Conservation (phyloP, 768 basidiomycete genomes). For the Lactarius tabidus region DNA sequence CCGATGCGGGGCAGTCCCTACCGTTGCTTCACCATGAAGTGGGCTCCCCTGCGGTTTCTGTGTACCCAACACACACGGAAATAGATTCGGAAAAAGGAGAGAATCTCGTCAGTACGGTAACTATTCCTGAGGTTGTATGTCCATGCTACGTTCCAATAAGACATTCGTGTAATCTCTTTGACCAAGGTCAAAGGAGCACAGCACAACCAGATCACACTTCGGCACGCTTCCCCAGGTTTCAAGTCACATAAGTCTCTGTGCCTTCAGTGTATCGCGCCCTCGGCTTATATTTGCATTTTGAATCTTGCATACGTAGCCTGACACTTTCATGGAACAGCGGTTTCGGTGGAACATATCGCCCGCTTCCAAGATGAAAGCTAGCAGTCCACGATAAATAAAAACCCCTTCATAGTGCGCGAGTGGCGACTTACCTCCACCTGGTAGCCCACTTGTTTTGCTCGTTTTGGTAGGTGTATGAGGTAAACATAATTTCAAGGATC, state of each 20-base stretch:
- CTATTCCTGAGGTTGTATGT: not conserved
- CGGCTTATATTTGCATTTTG: conserved; percentile 52
- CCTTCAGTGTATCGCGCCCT: conserved; percentile 48
- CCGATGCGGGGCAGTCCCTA: too few species aligned
- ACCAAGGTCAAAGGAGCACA: not conserved
- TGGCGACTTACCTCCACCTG: conserved; percentile 46
- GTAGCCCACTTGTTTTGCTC: conserved; percentile 49
- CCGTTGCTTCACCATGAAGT: too few species aligned
- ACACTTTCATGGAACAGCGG: conserved; percentile 67
- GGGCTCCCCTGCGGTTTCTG: too few species aligned
- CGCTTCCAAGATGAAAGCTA: conserved; percentile 55
- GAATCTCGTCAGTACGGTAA: too few species aligned
- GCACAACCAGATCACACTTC: not conserved
- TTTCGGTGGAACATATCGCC: conserved; percentile 45
- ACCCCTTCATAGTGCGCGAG: not conserved
- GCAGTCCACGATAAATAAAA: not conserved
- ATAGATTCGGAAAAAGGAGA: too few species aligned
- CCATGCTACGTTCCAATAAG: too few species aligned
- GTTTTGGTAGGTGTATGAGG: conserved; percentile 55
- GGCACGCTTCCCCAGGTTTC: conserved; percentile 8
- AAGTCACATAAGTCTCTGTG: conserved; percentile 46
- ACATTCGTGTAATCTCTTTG: not conserved
- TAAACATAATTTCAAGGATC: conserved; percentile 66
- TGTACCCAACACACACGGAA: too few species aligned
- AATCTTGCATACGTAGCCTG: conserved; percentile 49